These are phyloP conservation scores for Cyberlindnera xishuangbannaensis DNA, from an alignment of 805 yeast genomes.

Conservation along the genomic window DNA sequence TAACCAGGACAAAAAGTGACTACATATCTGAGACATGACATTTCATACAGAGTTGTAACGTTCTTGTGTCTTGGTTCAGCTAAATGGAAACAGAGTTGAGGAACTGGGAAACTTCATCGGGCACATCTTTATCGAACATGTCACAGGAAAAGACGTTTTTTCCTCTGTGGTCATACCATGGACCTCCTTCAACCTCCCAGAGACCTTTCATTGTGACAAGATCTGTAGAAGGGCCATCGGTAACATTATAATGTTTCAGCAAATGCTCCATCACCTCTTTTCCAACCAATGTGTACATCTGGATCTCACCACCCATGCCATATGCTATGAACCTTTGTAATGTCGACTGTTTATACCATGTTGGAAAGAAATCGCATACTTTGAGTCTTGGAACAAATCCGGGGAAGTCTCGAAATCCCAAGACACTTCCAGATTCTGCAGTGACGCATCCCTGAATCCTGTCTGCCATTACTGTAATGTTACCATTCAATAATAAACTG, in stretches of 20 bases:
- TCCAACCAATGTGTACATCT: conserved; percentile 21
- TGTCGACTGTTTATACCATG: conserved; percentile 25
- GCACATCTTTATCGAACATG: not conserved
- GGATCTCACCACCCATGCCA: conserved; percentile 36
- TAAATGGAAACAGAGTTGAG: conserved; percentile 12
- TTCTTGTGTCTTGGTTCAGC: not conserved
- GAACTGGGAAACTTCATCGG: conserved; percentile 7
- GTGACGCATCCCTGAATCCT: too few species aligned
- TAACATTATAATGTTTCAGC: not conserved
- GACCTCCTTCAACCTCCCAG: conserved; percentile 13
- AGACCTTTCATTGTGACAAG: conserved; percentile 20
- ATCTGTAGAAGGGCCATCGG: not conserved
- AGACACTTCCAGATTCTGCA: too few species aligned
- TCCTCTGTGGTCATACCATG: not conserved
- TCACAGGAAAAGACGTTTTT: not conserved
- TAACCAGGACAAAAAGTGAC: conserved; percentile 2
- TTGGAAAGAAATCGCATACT: conserved; percentile 26
- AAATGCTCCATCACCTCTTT: conserved; percentile 2
- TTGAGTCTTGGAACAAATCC: conserved; percentile 31
- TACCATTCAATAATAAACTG: too few species aligned
- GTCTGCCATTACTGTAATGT: conserved; percentile 19
- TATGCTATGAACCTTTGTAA: conserved; percentile 21
- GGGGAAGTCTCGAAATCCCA: too few species aligned
- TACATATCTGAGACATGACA: too few species aligned
- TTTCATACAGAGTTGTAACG: too few species aligned